Evolutionary conservation across 75 land plant species (phyloP).

Genomic region (Sequoia sempervirens): DNA sequence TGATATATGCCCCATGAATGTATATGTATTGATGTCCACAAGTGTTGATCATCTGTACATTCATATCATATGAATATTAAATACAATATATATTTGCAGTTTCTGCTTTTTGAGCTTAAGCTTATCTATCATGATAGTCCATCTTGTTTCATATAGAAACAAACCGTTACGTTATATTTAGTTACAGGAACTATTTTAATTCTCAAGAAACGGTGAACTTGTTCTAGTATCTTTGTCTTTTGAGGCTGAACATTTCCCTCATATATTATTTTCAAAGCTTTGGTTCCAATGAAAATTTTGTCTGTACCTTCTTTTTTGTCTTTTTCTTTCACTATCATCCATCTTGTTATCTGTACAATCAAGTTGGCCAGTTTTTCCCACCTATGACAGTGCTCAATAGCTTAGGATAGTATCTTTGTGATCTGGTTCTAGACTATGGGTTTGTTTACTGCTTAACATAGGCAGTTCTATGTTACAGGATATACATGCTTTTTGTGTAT

Average conservation of each 20-base stretch:
- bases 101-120: neutral
- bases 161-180: neutral
- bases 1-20: neutral
- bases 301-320: constrained; percentile 1
- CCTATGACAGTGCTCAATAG: neutral
- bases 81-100: neutral
- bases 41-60: neutral
- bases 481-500: neutral
- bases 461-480: neutral
- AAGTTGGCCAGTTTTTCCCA: neutral
- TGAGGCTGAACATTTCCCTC: neutral
- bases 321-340: neutral
- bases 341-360: neutral
- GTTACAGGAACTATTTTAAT: neutral
- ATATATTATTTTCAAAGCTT: neutral
- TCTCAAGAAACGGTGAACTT: neutral
- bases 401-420: neutral
- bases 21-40: neutral
- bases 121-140: neutral
- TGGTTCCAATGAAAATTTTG: neutral
- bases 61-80: too few relatives aligned
- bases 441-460: neutral
- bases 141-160: neutral
- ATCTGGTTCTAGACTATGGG: neutral
- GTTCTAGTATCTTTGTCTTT: neutral